Evolutionary conservation across 2,329 filamentous ascomycete genomes (phyloP), one percentile per base, ranked within the genome.

Genomic region (Phyllosticta citribraziliensis): DNA sequence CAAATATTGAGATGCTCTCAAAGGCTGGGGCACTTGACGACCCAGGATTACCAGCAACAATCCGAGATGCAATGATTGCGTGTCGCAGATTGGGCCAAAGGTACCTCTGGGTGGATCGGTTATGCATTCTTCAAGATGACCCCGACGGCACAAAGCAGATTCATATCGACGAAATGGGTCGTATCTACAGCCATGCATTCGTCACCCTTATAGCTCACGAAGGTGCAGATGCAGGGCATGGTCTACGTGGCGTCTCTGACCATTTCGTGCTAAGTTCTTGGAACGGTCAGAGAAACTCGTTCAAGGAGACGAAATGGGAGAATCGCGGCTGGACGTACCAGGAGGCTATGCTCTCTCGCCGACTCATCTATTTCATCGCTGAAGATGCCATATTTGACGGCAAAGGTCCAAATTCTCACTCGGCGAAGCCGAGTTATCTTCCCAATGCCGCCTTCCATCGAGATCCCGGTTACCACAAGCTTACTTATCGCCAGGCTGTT

Each of bases 21-120:
- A 33, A 19, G 12, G 3, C 12, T 10, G 53, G 53, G 3, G 4
- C 25, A 8, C 53, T 55, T 6, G 17, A 4, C 8, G 3, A 19
- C 8, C 1, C 14, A 17, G 17, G 8, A 5, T 1, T 55, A 1
- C 53, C 53, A n/a, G 22, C 24, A 47, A 60, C 61, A 12, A 60
- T 64, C 22, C 12, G 30, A 19, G 63, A 64, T 33, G 60, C 63
- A 3, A 64, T 64, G 47, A 20, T 3, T 5, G 60, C 56, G 1
- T 56, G 52, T 20, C 11, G 19, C 2, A 5, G 4, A 14, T 52
- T 64, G 11, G 56, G 56, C 8, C 24, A 56, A n/a, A 5, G 17
- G 11, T 64, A 60, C 40, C 63, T 64, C 33, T 64, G 63, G 63
- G 63, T 63, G 6, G 63, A 64, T 30, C 51, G 52, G 6, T 19